Evolutionary conservation across 2,329 filamentous ascomycete genomes (phyloP), one percentile per base, ranked within the genome.

Genomic region (Orbilia quercus): DNA sequence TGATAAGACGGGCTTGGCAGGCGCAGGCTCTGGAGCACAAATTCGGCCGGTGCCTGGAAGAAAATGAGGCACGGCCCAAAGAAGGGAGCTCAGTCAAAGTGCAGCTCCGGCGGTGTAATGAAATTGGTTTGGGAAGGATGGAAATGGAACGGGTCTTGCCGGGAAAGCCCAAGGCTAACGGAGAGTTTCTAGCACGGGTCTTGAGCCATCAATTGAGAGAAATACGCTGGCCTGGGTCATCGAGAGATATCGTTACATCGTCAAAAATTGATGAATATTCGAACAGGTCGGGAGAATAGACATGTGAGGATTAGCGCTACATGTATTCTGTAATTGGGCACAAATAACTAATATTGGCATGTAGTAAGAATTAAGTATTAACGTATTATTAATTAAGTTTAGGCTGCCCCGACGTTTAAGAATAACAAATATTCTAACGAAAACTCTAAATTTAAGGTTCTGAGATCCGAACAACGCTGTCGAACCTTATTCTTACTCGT

Each of bases 371-470:
- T 12, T 36, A 14, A 54, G 20, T 20, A 36, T 48, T 36, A 38
- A 22, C 20, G 44, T 25, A 54, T 53, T 51, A 62, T 58, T 62
- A 36, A 55, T 70, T 63, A 40, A 66, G 63, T 45, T 51, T 67
- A 47, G 63, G 53, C 47, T n/a, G n/a, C n/a, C n/a, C 57, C 50
- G 44, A 20, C 47, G 55, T 48, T 54, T 59, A 53, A 18, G 59
- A 73, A 60, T 65, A 66, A 73, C 58, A 73, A 65, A 65, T 66
- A 28, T 60, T 73, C 69, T 66, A 73, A 73, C 69, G 69, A 73
- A 73, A 73, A 73, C 69, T 73, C 69, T 73, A 73, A 73, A 73
- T 73, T 71, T 73, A 73, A 73, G 69, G 69, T 73, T 73, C 57
- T 66, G 69, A 73, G 69, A 73, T 73, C 69, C 69, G 69, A 73